phyloP scores from a whole-genome alignment of 805 yeast genomes.

The Myxozyma lipomycoides region DNA sequence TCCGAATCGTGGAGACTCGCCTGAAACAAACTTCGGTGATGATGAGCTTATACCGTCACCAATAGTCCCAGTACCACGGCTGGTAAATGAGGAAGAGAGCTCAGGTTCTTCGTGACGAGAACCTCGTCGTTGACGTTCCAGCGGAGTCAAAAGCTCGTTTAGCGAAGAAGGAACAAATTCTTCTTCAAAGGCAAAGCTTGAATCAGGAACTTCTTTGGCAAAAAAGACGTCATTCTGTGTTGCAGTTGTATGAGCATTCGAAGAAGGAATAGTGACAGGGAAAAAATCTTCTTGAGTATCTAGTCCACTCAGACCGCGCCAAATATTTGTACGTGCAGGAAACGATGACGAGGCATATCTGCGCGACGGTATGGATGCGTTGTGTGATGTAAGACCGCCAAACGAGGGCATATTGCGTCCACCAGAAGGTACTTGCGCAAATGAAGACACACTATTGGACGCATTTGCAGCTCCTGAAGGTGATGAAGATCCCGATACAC shows the following conservation, averaged over 20 bases:
- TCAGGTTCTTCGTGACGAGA: constrained; percentile 42
- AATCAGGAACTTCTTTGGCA: constrained; percentile 43
- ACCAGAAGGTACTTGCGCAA: background rate
- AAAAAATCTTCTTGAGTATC: constrained; percentile 1
- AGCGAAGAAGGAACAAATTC: constrained; percentile 80
- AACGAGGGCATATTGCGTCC: background rate
- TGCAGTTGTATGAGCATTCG: background rate
- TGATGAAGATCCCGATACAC: background rate
- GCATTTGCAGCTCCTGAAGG: too few relatives aligned
- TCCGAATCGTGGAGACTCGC: constrained; percentile 22
- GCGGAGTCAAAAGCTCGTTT: constrained; percentile 77
- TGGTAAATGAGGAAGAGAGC: constrained; percentile 3
- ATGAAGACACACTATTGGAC: too few relatives aligned
- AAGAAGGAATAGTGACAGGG: constrained; percentile 12
- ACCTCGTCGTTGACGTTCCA: constrained; percentile 65
- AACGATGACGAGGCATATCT: constrained; percentile 25
- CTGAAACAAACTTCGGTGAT: constrained; percentile 7
- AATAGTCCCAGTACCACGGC: constrained; percentile 9
- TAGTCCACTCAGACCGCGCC: constrained; percentile 12
- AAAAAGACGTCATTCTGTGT: constrained; percentile 3
- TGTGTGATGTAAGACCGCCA: background rate
- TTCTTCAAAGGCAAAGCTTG: constrained; percentile 51
- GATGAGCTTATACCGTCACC: constrained; percentile 19
- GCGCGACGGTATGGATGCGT: constrained; percentile 4
- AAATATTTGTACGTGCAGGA: constrained; percentile 23